Conservation (phyloP, 192 early-diverging fungal genomes). For the Lobosporangium transversale region DNA sequence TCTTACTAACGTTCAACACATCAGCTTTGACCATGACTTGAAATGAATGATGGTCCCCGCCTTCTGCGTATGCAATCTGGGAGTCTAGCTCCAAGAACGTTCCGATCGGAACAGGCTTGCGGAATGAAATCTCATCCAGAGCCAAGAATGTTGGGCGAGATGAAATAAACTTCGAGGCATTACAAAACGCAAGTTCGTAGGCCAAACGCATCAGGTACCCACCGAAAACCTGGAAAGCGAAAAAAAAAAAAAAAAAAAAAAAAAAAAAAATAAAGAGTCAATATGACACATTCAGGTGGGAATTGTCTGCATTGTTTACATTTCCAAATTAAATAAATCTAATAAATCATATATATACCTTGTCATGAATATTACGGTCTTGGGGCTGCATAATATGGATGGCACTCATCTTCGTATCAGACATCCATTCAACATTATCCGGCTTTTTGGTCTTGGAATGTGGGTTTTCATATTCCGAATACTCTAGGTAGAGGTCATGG, state of each 20-base stretch:
- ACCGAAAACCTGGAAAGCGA: slow-evolving; percentile 70
- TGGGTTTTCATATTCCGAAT: slow-evolving; percentile 66
- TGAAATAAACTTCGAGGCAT: slow-evolving; percentile 74
- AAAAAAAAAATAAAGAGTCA: too few relatives aligned
- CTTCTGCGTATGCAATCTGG: slow-evolving; percentile 81
- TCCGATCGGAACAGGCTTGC: slow-evolving; percentile 86
- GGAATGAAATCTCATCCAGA: slow-evolving; percentile 80
- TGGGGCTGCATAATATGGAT: slow-evolving; percentile 79
- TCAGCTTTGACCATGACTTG: slow-evolving; percentile 80
- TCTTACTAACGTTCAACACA: slow-evolving; percentile 75
- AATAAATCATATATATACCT: too few relatives aligned
- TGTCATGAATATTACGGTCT: slow-evolving; percentile 60
- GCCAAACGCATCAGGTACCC: slow-evolving; percentile 87
- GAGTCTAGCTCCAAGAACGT: slow-evolving; percentile 77
- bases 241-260: too few relatives aligned
- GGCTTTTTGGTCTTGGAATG: slow-evolving; percentile 52
- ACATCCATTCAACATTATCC: slow-evolving; percentile 73
- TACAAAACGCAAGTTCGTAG: slow-evolving; percentile 84
- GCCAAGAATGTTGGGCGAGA: slow-evolving; percentile 68
- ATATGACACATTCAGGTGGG: too few relatives aligned
- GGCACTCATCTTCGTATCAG: slow-evolving; percentile 77
- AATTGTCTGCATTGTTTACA: too few relatives aligned
- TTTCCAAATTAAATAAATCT: too few relatives aligned
- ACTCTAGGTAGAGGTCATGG: slow-evolving; percentile 81
- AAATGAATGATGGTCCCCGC: slow-evolving; percentile 64